Percentiles rank a stretch among this genome's conserved stretches.
These are phyloP conservation scores for Quercus tomentella DNA, from an alignment of 331 rosid genomes.

Conservation along the genomic window DNA sequence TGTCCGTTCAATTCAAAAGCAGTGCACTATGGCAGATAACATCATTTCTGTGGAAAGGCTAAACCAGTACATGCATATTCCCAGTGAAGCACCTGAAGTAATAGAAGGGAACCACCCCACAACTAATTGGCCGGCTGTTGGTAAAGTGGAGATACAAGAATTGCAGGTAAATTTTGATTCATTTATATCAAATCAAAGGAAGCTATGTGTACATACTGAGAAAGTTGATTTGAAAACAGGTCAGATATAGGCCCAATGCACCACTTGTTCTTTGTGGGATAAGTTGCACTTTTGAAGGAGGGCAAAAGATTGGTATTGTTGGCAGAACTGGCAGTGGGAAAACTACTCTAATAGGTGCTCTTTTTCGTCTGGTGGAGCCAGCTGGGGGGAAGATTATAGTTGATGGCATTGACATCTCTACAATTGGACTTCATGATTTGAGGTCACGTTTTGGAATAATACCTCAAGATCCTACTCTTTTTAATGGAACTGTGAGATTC, in stretches of 20 bases:
- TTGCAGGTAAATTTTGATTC: constrained; percentile 47
- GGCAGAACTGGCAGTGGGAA: constrained; percentile 96
- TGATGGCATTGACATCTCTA: constrained; percentile 67
- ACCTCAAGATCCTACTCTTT: constrained; percentile 96
- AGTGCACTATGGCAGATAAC: constrained; percentile 59
- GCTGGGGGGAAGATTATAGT: constrained; percentile 58
- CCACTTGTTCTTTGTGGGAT: constrained; percentile 47
- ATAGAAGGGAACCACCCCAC: constrained; percentile 61
- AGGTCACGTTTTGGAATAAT: constrained; percentile 80
- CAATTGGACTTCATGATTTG: constrained; percentile 81
- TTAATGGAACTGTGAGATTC: constrained; percentile 74
- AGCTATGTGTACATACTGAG: neutral
- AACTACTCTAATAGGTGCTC: constrained; percentile 74
- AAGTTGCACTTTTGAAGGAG: constrained; percentile 77
- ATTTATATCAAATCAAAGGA: neutral
- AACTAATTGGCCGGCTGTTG: constrained; percentile 54
- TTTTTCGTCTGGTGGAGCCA: constrained; percentile 83
- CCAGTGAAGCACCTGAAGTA: constrained; percentile 74
- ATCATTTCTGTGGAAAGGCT: constrained; percentile 80
- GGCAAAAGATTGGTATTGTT: constrained; percentile 85
- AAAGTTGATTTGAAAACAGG: constrained; percentile 33
- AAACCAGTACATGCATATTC: constrained; percentile 65
- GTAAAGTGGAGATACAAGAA: constrained; percentile 68
- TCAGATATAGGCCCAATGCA: constrained; percentile 51
- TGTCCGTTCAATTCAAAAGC: constrained; percentile 56